These are phyloP conservation scores for Buddleja alternifolia DNA, from an alignment of 257 asterid genomes.

Conservation along the genomic window DNA sequence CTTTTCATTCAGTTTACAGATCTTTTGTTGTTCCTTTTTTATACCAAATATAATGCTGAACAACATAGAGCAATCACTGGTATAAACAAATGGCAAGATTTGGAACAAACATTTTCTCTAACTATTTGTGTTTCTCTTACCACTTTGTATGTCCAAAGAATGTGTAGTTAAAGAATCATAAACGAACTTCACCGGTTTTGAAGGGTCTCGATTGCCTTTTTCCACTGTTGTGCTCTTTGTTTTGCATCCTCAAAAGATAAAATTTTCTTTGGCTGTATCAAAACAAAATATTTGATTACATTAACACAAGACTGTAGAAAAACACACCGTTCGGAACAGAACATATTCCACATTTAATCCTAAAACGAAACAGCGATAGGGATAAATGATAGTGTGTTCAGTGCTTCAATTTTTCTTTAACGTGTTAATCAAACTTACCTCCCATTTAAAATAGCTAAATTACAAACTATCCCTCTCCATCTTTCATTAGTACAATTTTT, in stretches of 20 bases:
- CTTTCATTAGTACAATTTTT: too few species aligned
- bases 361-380: too few species aligned
- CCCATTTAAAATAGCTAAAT: too few species aligned
- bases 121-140: slow-evolving; percentile 34
- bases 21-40: background rate
- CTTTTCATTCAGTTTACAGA: slow-evolving; percentile 25
- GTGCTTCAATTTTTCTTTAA: too few species aligned
- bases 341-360: too few species aligned
- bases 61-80: slow-evolving; percentile 17
- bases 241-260: slow-evolving; percentile 88
- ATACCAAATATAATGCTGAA: slow-evolving; percentile 19
- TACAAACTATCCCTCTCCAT: too few species aligned
- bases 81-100: slow-evolving; percentile 20
- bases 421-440: too few species aligned
- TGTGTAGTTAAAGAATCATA: slow-evolving; percentile 35
- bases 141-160: slow-evolving; percentile 48
- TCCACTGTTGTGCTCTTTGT: slow-evolving; percentile 92
- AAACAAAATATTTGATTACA: slow-evolving; percentile 13
- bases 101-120: slow-evolving; percentile 19
- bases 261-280: slow-evolving; percentile 86
- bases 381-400: too few species aligned
- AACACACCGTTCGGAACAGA: too few species aligned
- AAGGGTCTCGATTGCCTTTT: slow-evolving; percentile 91
- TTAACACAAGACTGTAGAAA: too few species aligned
- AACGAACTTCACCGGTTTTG: slow-evolving; percentile 62